Conservation (phyloP, 2,329 filamentous ascomycete species). For the Raffaelea albimanens region DNA sequence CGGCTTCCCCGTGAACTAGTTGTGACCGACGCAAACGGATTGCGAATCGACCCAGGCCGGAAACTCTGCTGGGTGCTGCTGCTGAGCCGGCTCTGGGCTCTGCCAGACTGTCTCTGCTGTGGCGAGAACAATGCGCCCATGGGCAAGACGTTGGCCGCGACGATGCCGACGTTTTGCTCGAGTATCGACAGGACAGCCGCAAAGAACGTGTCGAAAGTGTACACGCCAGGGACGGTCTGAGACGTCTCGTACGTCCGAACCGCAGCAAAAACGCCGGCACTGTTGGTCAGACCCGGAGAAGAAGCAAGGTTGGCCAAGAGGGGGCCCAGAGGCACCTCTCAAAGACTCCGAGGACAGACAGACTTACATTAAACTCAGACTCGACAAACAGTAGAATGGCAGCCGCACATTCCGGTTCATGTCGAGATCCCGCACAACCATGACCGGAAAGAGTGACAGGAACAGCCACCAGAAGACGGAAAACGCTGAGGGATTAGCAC, state of each 20-base stretch:
- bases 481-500: conserved; percentile 17
- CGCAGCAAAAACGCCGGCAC: conserved; percentile 22
- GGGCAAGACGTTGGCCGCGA: conserved; percentile 26
- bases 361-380: conserved; percentile 20
- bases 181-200: conserved; percentile 23
- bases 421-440: conserved; percentile 21
- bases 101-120: conserved; percentile 4
- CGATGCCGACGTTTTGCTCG: conserved; percentile 27
- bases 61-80: not conserved
- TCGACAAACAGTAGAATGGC: conserved; percentile 25
- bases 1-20: not conserved
- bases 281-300: too few relatives aligned
- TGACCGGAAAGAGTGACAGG: conserved; percentile 23
- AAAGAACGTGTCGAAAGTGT: conserved; percentile 21
- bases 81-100: conserved; percentile 1
- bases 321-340: too few relatives aligned
- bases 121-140: conserved; percentile 22
- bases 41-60: conserved; percentile 10
- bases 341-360: too few relatives aligned
- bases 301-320: too few relatives aligned
- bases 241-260: conserved; percentile 26
- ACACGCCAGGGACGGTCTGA: conserved; percentile 16
- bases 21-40: conserved; percentile 5
- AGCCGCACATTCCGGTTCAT: conserved; percentile 19
- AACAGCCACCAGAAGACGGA: conserved; percentile 26